Evolutionary conservation across 495 filamentous ascomycete species (phyloP), one percentile per base, ranked within the genome.

Genomic region (Aspergillus incahuasiensis): DNA sequence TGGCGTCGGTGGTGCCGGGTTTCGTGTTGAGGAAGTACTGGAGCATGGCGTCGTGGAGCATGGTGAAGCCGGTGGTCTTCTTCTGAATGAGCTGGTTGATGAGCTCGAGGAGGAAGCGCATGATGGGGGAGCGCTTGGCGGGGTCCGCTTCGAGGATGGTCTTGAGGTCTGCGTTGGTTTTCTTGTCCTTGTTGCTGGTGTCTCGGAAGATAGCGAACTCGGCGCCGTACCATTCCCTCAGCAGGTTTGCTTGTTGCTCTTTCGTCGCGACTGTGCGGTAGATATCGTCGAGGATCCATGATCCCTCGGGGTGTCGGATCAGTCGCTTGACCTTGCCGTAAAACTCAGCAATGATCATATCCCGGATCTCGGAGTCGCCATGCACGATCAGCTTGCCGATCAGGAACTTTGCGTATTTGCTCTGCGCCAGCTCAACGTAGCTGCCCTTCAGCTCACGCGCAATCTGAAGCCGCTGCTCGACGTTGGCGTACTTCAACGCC

Each of bases 31-130:
- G 78, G 72, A 91, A 94, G 68, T 97, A 97, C 66, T 99, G 91
- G 45, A 97, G 82, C 92, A 97, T 95, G 19, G 94, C 95, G 59
- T 95, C 92, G 69, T 99, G 95, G 5, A 97, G 80, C 77, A 97
- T 92, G 1, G 91, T 95, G 71, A 97, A 99, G 6, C 88, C 91
- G 13, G 91, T 92, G 61, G 89, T 83, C 73, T 95, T 91, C 80
- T 99, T 99, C 74, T 97, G 91, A 50, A 97, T 79, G 20, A 97
- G 81, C 53, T 86, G 81, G 68, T 96, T 95, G 73, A 92, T 89
- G 62, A 96, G 77, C 57, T 92, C 87, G 57, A 84, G 80, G 34
- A 97, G 77, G 64, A 86, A 86, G 60, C 85, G 85, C 87, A 97
- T 88, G 44, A 95, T 90, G 0, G 91, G 84, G 6, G 79, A 77